These are phyloP conservation scores for Tremella yokohamensis DNA, from an alignment of 768 basidiomycete species.

Conservation along the genomic window DNA sequence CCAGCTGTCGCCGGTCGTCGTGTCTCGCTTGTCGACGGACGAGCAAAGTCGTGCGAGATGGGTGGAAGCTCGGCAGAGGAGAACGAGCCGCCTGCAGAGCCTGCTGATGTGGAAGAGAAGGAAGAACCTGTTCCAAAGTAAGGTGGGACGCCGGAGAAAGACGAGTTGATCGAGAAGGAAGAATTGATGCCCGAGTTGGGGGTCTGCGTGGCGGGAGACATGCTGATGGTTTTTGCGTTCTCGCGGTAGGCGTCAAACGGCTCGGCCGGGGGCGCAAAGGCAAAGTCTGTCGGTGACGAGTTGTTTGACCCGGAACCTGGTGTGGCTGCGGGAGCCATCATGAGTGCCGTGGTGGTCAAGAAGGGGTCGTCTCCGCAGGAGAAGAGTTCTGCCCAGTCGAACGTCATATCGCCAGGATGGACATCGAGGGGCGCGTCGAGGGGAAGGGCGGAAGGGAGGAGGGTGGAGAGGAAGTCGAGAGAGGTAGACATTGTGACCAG, in stretches of 20 bases:
- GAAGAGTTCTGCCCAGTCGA: constrained; percentile 3
- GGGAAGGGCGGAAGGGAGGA: constrained; percentile 59
- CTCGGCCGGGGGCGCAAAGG: constrained; percentile 33
- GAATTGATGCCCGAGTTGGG: constrained; percentile 4
- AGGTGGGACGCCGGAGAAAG: constrained; percentile 6
- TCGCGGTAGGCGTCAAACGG: constrained; percentile 17
- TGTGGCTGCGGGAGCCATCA: constrained; percentile 13
- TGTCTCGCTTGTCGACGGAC: constrained; percentile 40
- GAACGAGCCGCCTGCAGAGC: constrained; percentile 38
- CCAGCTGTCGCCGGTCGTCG: constrained; percentile 48
- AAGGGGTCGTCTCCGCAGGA: neutral
- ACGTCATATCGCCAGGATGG: neutral
- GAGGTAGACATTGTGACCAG: constrained; percentile 69
- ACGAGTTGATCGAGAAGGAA: constrained; percentile 1
- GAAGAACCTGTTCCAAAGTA: constrained; percentile 34
- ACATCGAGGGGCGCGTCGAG: constrained; percentile 1
- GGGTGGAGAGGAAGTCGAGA: constrained; percentile 80
- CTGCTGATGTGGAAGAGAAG: constrained; percentile 32
- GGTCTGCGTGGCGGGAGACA: neutral
- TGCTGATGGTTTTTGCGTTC: constrained; percentile 22
- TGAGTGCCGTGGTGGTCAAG: too few relatives aligned
- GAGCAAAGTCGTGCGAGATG: constrained; percentile 47
- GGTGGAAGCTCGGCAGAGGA: constrained; percentile 45
- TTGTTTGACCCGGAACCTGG: constrained; percentile 21
- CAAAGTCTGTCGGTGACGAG: constrained; percentile 39